Conservation (phyloP, 768 basidiomycete genomes). For the Sarcodon aspratus region DNA sequence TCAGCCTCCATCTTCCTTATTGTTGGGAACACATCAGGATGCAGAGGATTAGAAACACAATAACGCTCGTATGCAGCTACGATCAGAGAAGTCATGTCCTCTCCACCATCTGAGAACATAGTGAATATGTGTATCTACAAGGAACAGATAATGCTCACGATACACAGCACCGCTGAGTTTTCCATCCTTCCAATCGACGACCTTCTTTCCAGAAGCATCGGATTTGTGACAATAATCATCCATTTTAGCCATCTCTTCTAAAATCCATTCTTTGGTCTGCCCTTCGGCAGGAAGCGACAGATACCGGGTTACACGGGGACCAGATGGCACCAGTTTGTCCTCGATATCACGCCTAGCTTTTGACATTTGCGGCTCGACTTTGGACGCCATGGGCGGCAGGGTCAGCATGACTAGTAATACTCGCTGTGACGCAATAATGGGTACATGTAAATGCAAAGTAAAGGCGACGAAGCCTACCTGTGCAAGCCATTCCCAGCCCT, state of each 20-base stretch:
- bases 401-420: conserved; percentile 46
- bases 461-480: conserved; percentile 27
- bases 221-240: conserved; percentile 23
- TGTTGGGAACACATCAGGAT: conserved; percentile 89
- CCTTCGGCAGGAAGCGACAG: conserved; percentile 56
- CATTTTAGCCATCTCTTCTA: conserved; percentile 73
- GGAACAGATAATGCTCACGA: conserved; percentile 35
- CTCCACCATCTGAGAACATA: conserved; percentile 55
- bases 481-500: conserved; percentile 40
- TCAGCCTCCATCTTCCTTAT: conserved; percentile 97
- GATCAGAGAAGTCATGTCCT: conserved; percentile 69
- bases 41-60: conserved; percentile 80
- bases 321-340: conserved; percentile 54
- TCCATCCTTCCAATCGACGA: conserved; percentile 52
- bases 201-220: conserved; percentile 25
- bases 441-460: background rate
- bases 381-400: conserved; percentile 46
- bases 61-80: conserved; percentile 75
- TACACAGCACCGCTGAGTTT: conserved; percentile 83
- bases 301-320: conserved; percentile 50
- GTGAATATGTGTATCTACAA: background rate
- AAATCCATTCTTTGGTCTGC: conserved; percentile 59
- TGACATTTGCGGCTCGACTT: conserved; percentile 52
- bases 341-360: conserved; percentile 58
- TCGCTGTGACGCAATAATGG: conserved; percentile 24